Evolutionary conservation across 441 rosid species (phyloP).

Genomic region (Erysimum pusillum): DNA sequence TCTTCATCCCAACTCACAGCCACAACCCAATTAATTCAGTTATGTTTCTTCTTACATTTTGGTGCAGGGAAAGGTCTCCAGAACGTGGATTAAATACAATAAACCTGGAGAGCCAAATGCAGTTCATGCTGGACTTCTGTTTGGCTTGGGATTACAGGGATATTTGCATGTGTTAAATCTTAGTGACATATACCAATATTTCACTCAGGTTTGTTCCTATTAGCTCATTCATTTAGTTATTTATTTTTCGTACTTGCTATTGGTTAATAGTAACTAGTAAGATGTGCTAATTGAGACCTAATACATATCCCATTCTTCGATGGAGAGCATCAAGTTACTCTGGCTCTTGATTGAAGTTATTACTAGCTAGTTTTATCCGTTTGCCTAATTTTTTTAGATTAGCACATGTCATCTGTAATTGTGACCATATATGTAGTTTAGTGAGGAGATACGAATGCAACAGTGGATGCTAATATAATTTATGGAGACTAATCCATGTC

Average conservation of each 20-base stretch:
- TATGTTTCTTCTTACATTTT: slow-evolving; percentile 39
- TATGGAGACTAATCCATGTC: slow-evolving; percentile 19
- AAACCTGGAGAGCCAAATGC: slow-evolving; percentile 92
- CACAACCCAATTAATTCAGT: slow-evolving; percentile 8
- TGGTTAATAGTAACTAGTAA: slow-evolving; percentile 15
- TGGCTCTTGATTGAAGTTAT: slow-evolving; percentile 21
- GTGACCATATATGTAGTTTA: slow-evolving; percentile 18
- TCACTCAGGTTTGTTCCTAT: slow-evolving; percentile 72
- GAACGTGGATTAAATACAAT: slow-evolving; percentile 96
- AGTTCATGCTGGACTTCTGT: slow-evolving; percentile 94
- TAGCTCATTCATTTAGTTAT: slow-evolving; percentile 23
- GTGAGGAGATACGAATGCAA: slow-evolving; percentile 29
- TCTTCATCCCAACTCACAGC: slow-evolving; percentile 12
- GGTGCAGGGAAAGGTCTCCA: slow-evolving; percentile 93
- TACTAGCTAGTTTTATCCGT: slow-evolving; percentile 21
- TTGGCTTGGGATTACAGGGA: slow-evolving; percentile 97
- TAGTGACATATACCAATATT: slow-evolving; percentile 88
- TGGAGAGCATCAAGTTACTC: slow-evolving; percentile 20
- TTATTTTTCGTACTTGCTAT: slow-evolving; percentile 2
- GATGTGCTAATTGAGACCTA: slow-evolving; percentile 10
- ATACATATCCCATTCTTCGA: slow-evolving; percentile 16
- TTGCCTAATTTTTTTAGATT: slow-evolving; percentile 1
- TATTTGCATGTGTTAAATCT: slow-evolving; percentile 80
- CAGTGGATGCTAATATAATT: slow-evolving; percentile 22
- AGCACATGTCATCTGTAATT: slow-evolving; percentile 22